phyloP scores from a whole-genome alignment of 495 filamentous ascomycete genomes.

The Penicillium goetzii region DNA sequence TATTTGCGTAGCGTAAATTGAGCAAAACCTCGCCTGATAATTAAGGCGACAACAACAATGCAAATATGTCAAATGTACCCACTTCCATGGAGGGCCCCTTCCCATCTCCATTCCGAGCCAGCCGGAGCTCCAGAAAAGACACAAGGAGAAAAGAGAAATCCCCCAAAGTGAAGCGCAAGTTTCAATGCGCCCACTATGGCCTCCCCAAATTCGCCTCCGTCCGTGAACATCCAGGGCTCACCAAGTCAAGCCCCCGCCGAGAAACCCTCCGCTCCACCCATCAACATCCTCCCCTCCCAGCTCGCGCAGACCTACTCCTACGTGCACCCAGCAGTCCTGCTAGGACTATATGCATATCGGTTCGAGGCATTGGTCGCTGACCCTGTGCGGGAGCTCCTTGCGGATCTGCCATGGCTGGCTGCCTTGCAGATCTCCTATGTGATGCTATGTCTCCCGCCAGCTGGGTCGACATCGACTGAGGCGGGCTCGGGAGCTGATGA shows the following conservation, averaged over 20 bases:
- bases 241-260: constrained; percentile 33
- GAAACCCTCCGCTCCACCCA: constrained; percentile 34
- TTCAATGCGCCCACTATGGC: constrained; percentile 32
- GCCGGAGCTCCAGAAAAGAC: constrained; percentile 22
- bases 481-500: constrained; percentile 47
- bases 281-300: constrained; percentile 52
- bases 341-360: constrained; percentile 58
- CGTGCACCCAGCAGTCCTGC: constrained; percentile 67
- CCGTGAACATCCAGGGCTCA: constrained; percentile 20
- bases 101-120: constrained; percentile 17
- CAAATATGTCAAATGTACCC: constrained; percentile 24
- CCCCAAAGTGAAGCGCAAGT: constrained; percentile 7
- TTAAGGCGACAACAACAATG: constrained; percentile 1
- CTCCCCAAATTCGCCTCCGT: constrained; percentile 20
- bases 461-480: constrained; percentile 43
- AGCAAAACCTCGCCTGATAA: neutral
- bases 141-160: neutral
- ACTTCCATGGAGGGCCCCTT: constrained; percentile 9
- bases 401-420: constrained; percentile 62
- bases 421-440: constrained; percentile 70
- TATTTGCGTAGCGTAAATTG: neutral
- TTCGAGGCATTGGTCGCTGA: constrained; percentile 72
- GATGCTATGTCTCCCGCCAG: constrained; percentile 72
- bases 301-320: constrained; percentile 57
- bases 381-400: constrained; percentile 67